Evolutionary conservation across 352 stramenopile genomes (phyloP), one percentile per base, ranked within the genome.

Genomic region (Halophytophthora batemanensis): DNA sequence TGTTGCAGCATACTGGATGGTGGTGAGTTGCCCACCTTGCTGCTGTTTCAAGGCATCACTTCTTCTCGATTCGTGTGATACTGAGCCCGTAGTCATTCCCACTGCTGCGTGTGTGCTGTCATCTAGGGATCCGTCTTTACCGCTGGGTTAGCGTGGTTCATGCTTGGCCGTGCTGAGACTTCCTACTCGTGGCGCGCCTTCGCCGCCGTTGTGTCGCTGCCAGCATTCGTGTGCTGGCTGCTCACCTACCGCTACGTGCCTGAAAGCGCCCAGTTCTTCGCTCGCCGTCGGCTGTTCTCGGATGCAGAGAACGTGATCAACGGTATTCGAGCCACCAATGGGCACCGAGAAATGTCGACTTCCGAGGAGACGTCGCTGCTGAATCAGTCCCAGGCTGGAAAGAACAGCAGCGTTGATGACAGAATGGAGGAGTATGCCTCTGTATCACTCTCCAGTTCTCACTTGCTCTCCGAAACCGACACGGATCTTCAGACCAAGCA

Each of bases 1-100:
- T 40, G 75, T 97, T 7, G 85, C 84, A 14, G 86, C 77, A 2
- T 96, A 95, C 62, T 97, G 89, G 89, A 96, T 96, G 84, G 68
- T 96, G 47, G 76, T 83, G 52, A 33, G 76, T 77, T 28, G 5
- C 45, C 10, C 37, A 11, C 38, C 40, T 36, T 37, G 15, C 45
- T n/a, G 21, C 10, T n/a, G 36, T 14, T 13, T 15, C 15, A 39
- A 19, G n/a, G n/a, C n/a, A n/a, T 17, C 12, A 21, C 13, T 17
- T 28, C 21, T 35, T 28, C 40, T 10, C 37, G 12, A 15, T 48
- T 22, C 13, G 19, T 8, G 17, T 45, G 11, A 12, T 45, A 4
- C 4, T 47, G 28, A 52, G 31, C 14, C 23, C 25, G 14, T 45
- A 34, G 42, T 5, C 50, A 39, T n/a, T 44, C 17, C 38, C 38